Evolutionary conservation across 352 stramenopile species (phyloP), one percentile per base, ranked within the genome.

Genomic region (Globisporangium cylindrosporum): DNA sequence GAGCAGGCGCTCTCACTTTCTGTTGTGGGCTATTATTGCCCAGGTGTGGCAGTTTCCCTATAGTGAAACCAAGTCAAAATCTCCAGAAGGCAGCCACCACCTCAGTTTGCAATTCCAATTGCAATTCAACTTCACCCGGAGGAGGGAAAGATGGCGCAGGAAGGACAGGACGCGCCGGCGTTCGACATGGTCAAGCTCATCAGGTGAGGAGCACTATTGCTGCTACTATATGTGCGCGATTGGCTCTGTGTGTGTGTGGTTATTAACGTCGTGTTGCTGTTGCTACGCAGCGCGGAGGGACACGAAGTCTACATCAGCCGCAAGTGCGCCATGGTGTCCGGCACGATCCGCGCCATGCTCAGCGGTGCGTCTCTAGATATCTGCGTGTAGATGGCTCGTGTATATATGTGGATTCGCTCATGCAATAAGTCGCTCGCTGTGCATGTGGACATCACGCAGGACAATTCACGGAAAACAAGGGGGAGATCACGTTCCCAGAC

Each of bases 301-400:
- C 94, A 98, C 64, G 95, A 98, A 69, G 97, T 98, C 68, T 98
- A 94, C 79, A 90, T 98, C 55, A 97, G 93, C 70, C 86, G 90
- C 66, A 92, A 97, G 62, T 98, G 97, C 68, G 94, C 92, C 24
- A 94, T 97, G 74, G 88, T 98, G 41, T 98, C 93, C 7, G 95
- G 92, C 32, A 99, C 97, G 3, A 99, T 99, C 61, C 83, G 94
- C 27, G 95, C 96, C 20, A 99, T 99, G 97, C 80, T 99, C 43
- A 97, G 96, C 67, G 94, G 92, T 86, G 75, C 75, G 75, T 94
- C 0, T 15, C 29, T 1, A 4, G 36, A 32, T 93, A 55, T 64
- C 20, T 68, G 9, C 46, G 62, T 9, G 7, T 55, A 49, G n/a
- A 60, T 66, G 48, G 0, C 55, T 22, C 38, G 6, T 46, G 20